Evolutionary conservation across 179 eudicot genomes (phyloP), one percentile per base, ranked within the genome.

Genomic region (Spergularia azorica): DNA sequence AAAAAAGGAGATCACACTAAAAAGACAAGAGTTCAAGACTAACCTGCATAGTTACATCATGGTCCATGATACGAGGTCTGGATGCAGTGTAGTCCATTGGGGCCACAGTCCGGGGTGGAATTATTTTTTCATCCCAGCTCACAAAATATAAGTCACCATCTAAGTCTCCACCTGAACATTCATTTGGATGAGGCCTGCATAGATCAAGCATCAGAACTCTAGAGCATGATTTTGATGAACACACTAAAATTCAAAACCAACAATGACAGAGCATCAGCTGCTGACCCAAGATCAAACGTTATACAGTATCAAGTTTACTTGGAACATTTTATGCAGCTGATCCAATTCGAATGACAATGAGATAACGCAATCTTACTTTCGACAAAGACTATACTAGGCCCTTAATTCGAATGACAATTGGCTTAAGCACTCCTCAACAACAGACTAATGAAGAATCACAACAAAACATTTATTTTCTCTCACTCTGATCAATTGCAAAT

Each of bases 151-250:
- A 76, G 79, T 95, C 99, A 66, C 99, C 99, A 84, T 95, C 99
- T 71, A 95, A 90, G 80, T 95, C 99, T 70, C 99, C 98, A 41
- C 99, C 99, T 3, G 98, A 91, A 86, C 99, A 95, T 84, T 93
- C 99, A 81, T 93, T 95, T 74, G 99, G 96, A 81, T 95, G 99
- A 83, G 97, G 97, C 94, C 97, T 94, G 91, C 67, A 79, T n/a
- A 58, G 17, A 41, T 58, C 55, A 59, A 72, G 66, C 64, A 39
- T 58, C 41, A 59, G 66, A 46, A 71, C 38, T 71, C 52, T 58
- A 39, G 55, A 36, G 48, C 11, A 26, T 13, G 20, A 21, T 15
- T n/a, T 14, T 16, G 51, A 8, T 50, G 60, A 21, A 68, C 15
- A 38, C 12, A 7, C 62, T 48, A 6, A 70, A 58, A 66, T 39